These are phyloP conservation scores for Geotrichum cucujoidarum DNA, from an alignment of 1,139 yeast species.

Conservation along the genomic window DNA sequence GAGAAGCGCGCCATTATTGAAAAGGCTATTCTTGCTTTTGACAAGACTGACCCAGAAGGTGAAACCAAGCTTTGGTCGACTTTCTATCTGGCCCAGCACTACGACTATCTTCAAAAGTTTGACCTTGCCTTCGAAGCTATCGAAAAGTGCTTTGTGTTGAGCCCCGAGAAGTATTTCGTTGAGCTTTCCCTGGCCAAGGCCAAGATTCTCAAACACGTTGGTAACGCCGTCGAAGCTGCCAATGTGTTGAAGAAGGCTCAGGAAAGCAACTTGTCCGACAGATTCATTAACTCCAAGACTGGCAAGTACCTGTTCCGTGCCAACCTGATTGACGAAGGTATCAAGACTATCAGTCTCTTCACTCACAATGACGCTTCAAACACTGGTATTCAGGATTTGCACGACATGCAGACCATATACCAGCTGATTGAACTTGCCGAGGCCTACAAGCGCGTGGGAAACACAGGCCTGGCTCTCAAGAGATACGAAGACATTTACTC, in stretches of 20 bases:
- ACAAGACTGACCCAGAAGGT: constrained; percentile 41
- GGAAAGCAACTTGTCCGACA: constrained; percentile 74
- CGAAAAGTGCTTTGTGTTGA: constrained; percentile 61
- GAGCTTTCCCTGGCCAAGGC: constrained; percentile 81
- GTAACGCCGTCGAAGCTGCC: constrained; percentile 58
- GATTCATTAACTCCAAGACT: constrained; percentile 85
- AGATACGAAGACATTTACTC: constrained; percentile 65
- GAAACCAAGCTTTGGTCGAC: constrained; percentile 66
- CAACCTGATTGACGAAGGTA: constrained; percentile 70
- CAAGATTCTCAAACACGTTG: constrained; percentile 68
- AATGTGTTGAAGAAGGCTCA: constrained; percentile 67
- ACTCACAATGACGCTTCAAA: constrained; percentile 74
- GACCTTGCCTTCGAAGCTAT: constrained; percentile 51
- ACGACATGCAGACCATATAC: constrained; percentile 90
- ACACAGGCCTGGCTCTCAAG: constrained; percentile 69
- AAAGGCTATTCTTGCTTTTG: constrained; percentile 50
- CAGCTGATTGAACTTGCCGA: constrained; percentile 82
- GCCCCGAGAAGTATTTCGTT: constrained; percentile 53
- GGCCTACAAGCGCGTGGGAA: constrained; percentile 54
- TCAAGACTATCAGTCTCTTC: constrained; percentile 68
- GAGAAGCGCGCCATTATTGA: constrained; percentile 49
- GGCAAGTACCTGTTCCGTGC: constrained; percentile 81
- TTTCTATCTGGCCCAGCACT: constrained; percentile 79
- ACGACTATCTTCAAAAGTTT: constrained; percentile 50
- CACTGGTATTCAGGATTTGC: constrained; percentile 83